phyloP scores from a whole-genome alignment of 2,329 filamentous ascomycete species.

The Aspergillus persii region DNA sequence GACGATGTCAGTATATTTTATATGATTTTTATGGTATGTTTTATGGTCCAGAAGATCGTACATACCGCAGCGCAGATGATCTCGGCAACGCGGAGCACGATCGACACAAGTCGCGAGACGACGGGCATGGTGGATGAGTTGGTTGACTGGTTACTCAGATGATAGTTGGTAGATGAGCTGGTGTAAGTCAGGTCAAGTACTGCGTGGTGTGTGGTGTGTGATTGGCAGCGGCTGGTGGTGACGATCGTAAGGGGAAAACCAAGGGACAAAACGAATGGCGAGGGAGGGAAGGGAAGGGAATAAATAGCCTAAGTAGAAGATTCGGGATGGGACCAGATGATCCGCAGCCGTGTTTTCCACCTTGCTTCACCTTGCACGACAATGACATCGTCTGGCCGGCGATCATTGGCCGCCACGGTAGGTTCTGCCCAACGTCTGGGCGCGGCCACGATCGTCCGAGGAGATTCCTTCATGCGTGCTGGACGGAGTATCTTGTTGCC shows the following conservation, averaged over 20 bases:
- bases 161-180: neutral
- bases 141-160: neutral
- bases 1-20: neutral
- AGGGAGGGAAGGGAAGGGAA: neutral
- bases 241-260: neutral
- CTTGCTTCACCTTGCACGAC: conserved; percentile 1
- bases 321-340: conserved; percentile 1
- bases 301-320: conserved; percentile 4
- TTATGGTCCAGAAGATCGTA: conserved; percentile 4
- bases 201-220: neutral
- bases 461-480: too few species aligned
- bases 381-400: conserved; percentile 16
- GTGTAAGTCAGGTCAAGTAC: neutral
- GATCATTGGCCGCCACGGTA: conserved; percentile 12
- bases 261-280: neutral
- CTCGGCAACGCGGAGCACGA: conserved; percentile 60
- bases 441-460: neutral
- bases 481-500: too few species aligned
- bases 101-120: conserved; percentile 54
- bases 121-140: conserved; percentile 44
- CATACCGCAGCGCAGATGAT: conserved; percentile 68
- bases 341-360: neutral
- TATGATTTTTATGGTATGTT: neutral
- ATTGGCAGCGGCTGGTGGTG: neutral
- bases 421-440: conserved; percentile 15